Evolutionary conservation across 768 basidiomycete genomes (phyloP), one percentile per base, ranked within the genome.

Genomic region (Psilocybe azurescens): DNA sequence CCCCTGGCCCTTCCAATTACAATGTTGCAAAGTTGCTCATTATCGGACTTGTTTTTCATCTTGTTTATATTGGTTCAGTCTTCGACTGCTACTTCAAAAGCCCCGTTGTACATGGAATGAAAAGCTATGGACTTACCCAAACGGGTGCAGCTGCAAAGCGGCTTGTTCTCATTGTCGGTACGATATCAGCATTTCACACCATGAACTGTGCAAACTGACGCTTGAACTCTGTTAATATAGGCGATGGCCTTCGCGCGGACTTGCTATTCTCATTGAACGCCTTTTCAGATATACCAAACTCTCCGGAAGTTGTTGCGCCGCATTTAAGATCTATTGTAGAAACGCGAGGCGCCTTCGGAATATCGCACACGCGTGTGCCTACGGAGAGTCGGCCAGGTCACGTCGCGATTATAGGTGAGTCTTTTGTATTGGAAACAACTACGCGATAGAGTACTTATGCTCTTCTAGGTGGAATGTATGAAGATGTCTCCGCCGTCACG

Each of bases 1-100:
- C 8, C 3, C 24, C 20, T 30, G 32, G 10, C 13, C 24, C 49
- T n/a, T 53, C 67, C 10, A 67, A 67, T 32, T 82, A 82, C 63
- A 79, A 77, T 70, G 75, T 83, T 38, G 63, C 70, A 1, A 73
- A 77, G 59, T 77, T 91, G 16, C 81, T 94, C 14, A 60, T 84
- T n/a, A 72, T 91, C 46, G 90, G 90, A 33, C 80, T 94, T 39
- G 69, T 88, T 41, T 93, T 94, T 69, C 93, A 95, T 69, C 72
- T 91, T 54, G 79, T 88, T 5, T 92, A 86, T 73, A 89, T 90
- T 56, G 83, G 81, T 38, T 87, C 89, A 3, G 86, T 82, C 14
- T 95, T 95, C 75, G 91, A 94, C 75, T 94, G 93, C 74, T 95
- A 95, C 73, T 95, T 95, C 72, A 90, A 86, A 24, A 91, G 88